Evolutionary conservation across 2,329 filamentous ascomycete species (phyloP), one percentile per base, ranked within the genome.

Genomic region (Septoria linicola): DNA sequence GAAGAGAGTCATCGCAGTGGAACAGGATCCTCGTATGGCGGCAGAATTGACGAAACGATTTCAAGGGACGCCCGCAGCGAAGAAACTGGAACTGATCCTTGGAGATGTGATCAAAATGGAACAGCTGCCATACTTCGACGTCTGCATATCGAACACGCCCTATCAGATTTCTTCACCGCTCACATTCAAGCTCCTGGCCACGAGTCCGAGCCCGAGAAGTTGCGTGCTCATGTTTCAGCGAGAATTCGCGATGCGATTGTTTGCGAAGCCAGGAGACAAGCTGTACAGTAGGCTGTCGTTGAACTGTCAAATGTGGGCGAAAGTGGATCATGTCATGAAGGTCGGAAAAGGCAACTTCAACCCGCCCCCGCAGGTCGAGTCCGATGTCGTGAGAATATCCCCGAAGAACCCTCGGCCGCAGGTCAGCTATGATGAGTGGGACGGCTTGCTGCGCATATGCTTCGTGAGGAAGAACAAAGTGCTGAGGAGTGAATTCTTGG

Each of bases 261-360:
- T 95, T 50, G 93, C 93, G 11, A 85, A 86, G 37, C 89, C 92
- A 0, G 89, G 89, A 7, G 91, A 96, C 66, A 81, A 89, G 46
- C 81, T 97, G 7, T 97, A 96, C 76, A 90, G 85, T 59, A 81
- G 93, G n/a, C 78, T 97, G 20, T 88, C 83, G 1, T 92, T 96
- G 52, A 97, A 97, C 65, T 89, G 88, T 14, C 92, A 97, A 68
- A 95, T 97, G 79, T 96, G 88, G 82, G 82, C 85, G 7, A 84
- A 83, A 63, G 82, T 86, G 43, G 78, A 76, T 19, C 80, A 76
- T 63, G 83, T 95, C 61, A 89, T 95, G 85, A 96, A 96, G 74
- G 92, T 97, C 39, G 90, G 91, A 59, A 88, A 86, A 72, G 93
- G 95, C 72, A 97, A 97, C 75, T 99, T 97, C 80, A 89, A 89